A percentile compares a stretch with the other conserved stretches of the same genome.
phyloP scores from a whole-genome alignment of 441 rosid genomes.

The Raphanus hybrid region DNA sequence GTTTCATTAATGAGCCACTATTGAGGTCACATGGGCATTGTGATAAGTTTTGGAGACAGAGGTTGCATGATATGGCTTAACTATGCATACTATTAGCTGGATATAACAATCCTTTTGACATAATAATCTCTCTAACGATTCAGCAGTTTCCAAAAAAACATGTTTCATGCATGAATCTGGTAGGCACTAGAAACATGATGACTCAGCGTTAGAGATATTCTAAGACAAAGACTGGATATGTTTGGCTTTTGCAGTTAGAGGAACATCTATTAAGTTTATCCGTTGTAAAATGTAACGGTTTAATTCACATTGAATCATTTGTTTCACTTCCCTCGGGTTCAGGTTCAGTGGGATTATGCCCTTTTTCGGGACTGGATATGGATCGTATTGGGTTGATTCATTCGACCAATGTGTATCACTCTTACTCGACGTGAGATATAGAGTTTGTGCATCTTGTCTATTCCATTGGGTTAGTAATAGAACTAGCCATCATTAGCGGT shows the following conservation, averaged over 20 bases:
- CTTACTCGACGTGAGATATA: not conserved
- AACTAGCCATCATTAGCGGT: too few relatives aligned
- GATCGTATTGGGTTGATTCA: not conserved
- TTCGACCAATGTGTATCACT: too few relatives aligned
- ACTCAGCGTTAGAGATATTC: slow-evolving; percentile 27
- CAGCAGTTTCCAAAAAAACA: slow-evolving; percentile 11
- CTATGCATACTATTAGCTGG: slow-evolving; percentile 38
- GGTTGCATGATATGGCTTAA: slow-evolving; percentile 37
- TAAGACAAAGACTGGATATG: slow-evolving; percentile 6
- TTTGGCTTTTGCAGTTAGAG: not conserved
- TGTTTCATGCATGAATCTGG: slow-evolving; percentile 41
- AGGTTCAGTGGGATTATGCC: not conserved
- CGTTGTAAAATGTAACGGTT: not conserved
- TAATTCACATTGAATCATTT: not conserved
- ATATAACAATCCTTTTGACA: slow-evolving; percentile 24
- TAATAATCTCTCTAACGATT: slow-evolving; percentile 37
- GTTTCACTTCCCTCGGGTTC: not conserved
- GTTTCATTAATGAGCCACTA: slow-evolving; percentile 38
- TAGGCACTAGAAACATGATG: slow-evolving; percentile 30
- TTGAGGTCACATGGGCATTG: slow-evolving; percentile 42
- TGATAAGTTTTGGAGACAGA: slow-evolving; percentile 44
- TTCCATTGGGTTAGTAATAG: not conserved
- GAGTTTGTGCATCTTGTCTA: not conserved
- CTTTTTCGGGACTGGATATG: not conserved
- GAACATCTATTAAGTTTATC: not conserved